Conservation (phyloP, 257 asterid species). For the Scutellaria barbata region DNA sequence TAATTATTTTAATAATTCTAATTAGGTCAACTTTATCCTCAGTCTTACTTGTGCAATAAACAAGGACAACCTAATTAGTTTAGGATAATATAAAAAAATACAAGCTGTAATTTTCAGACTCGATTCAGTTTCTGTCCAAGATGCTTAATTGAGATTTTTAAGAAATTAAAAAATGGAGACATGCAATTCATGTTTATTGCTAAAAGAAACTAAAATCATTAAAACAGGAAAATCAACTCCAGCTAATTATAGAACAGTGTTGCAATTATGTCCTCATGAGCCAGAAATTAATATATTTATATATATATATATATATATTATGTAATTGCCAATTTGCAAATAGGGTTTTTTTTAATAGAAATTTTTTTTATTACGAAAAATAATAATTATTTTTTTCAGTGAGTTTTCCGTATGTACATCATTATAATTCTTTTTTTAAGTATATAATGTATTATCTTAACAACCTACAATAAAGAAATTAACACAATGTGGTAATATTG, state of each 20-base stretch:
- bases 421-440: no score
- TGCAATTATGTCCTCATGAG: no score
- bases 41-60: background rate
- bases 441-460: no score
- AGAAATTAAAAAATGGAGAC: background rate
- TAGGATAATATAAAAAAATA: constrained; percentile 25
- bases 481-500: no score
- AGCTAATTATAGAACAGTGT: background rate
- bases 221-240: background rate
- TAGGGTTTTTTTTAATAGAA: no score
- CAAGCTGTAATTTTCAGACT: constrained; percentile 12
- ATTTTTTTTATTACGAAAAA: no score
- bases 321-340: no score
- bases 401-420: no score
- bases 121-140: background rate
- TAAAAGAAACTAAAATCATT: background rate
- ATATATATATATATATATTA: no score
- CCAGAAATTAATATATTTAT: no score
- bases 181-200: constrained; percentile 26
- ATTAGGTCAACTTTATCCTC: constrained; percentile 17
- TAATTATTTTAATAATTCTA: background rate
- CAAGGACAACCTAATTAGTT: background rate
- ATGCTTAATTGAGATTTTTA: background rate
- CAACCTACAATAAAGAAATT: no score
- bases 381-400: no score